A percentile compares a stretch with the other conserved stretches of the same genome.
These are phyloP conservation scores for Fusarium illudens DNA, from an alignment of 2,329 filamentous ascomycete genomes.

Conservation along the genomic window DNA sequence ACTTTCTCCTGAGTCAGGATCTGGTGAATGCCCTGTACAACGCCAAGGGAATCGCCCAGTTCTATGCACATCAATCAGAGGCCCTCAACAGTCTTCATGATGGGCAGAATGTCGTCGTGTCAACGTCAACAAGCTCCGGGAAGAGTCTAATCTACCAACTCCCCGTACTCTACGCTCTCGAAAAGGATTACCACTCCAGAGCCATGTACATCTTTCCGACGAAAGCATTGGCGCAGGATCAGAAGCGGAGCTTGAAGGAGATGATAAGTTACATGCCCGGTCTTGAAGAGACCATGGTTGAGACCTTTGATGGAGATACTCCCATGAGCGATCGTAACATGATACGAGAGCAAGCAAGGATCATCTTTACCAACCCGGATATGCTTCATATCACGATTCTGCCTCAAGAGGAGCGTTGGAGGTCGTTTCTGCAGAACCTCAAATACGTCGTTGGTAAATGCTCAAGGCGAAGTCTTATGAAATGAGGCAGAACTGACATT, in stretches of 20 bases:
- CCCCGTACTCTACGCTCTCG: conserved; percentile 86
- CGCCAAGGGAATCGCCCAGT: conserved; percentile 81
- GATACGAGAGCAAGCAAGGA: conserved; percentile 87
- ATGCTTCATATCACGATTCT: conserved; percentile 96
- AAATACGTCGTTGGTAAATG: conserved; percentile 79
- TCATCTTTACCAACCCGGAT: conserved; percentile 98
- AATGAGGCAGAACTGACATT: conserved; percentile 3
- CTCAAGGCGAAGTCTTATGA: neutral
- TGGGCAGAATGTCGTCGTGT: conserved; percentile 87
- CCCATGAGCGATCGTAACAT: conserved; percentile 78
- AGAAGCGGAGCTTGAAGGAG: conserved; percentile 86
- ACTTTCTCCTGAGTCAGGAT: conserved; percentile 87
- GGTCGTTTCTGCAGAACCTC: conserved; percentile 85
- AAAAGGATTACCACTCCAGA: conserved; percentile 77
- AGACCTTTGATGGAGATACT: conserved; percentile 97
- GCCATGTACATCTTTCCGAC: conserved; percentile 99
- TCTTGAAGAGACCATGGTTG: conserved; percentile 78
- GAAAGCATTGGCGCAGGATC: conserved; percentile 95
- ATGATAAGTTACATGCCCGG: conserved; percentile 82
- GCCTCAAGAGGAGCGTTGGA: conserved; percentile 90
- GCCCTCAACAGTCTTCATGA: conserved; percentile 88
- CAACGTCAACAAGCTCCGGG: conserved; percentile 94
- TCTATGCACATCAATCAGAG: conserved; percentile 93
- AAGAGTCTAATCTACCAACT: conserved; percentile 99
- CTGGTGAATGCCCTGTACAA: conserved; percentile 98